A percentile compares a stretch with the other conserved stretches of the same genome.
Conservation (phyloP, 176 grass and related monocot species). For the Avena eriantha region DNA sequence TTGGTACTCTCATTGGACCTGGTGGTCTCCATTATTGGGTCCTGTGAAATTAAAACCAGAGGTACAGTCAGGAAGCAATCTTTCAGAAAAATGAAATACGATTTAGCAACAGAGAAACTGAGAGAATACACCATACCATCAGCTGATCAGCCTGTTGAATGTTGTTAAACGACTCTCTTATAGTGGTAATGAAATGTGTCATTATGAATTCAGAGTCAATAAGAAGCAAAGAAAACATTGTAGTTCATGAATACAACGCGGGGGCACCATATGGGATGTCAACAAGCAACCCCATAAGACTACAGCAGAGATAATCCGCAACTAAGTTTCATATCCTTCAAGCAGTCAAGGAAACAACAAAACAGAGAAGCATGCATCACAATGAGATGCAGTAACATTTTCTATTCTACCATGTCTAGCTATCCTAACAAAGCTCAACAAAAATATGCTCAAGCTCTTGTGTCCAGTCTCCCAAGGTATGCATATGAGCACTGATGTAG, state of each 20-base stretch:
- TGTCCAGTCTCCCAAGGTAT: too few relatives aligned
- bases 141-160: slow-evolving; percentile 65
- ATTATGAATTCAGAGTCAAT: slow-evolving; percentile 70
- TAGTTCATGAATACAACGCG: slow-evolving; percentile 74
- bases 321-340: slow-evolving; percentile 17
- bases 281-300: slow-evolving; percentile 67
- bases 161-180: slow-evolving; percentile 77
- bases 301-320: slow-evolving; percentile 32
- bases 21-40: slow-evolving; percentile 56
- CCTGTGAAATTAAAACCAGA: slow-evolving; percentile 36
- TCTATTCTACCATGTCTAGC: slow-evolving; percentile 51
- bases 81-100: slow-evolving; percentile 8
- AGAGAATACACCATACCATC: slow-evolving; percentile 16
- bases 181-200: slow-evolving; percentile 80
- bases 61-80: background rate
- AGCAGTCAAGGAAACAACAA: background rate
- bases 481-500: too few relatives aligned
- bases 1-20: slow-evolving; percentile 57
- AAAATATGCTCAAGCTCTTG: too few relatives aligned
- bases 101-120: background rate
- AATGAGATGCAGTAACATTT: slow-evolving; percentile 40
- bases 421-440: slow-evolving; percentile 44
- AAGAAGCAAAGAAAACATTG: slow-evolving; percentile 56
- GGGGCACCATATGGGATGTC: slow-evolving; percentile 81
- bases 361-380: background rate